phyloP scores from a whole-genome alignment of 2,329 filamentous ascomycete genomes.

The Helminthosporium solani region DNA sequence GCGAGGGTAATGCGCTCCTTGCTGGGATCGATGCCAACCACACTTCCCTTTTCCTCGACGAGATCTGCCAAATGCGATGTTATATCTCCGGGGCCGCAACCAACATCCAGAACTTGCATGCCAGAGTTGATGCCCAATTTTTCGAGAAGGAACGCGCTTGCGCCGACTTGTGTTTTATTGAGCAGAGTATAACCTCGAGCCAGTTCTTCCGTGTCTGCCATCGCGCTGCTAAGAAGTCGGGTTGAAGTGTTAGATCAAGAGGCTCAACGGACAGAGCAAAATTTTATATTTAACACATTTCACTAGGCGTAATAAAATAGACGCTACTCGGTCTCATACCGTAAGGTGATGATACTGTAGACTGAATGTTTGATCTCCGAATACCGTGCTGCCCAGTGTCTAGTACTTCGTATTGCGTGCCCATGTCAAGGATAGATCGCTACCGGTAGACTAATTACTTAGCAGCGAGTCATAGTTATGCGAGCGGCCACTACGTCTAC shows the following conservation, averaged over 20 bases:
- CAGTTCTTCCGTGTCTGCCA: conserved; percentile 25
- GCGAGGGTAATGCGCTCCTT: conserved; percentile 24
- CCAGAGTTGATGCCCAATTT: conserved; percentile 17
- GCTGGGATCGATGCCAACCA: conserved; percentile 40
- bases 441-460: no score
- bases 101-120: conserved; percentile 34
- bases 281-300: no score
- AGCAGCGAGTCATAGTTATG: no score
- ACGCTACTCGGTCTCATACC: no score
- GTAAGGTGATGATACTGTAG: no score
- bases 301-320: no score
- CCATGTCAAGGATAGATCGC: no score
- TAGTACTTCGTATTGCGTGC: no score
- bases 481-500: no score
- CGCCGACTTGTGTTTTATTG: not conserved
- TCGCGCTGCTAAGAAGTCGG: not conserved
- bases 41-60: conserved; percentile 12
- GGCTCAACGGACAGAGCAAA: no score
- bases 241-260: not conserved
- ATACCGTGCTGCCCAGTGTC: no score
- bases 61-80: conserved; percentile 23
- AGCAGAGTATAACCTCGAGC: conserved; percentile 14
- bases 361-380: no score
- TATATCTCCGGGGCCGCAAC: conserved; percentile 38
- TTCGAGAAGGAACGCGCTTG: conserved; percentile 20